These are phyloP conservation scores for Lasiosphaeria hispida DNA, from an alignment of 495 filamentous ascomycete species.

Conservation along the genomic window DNA sequence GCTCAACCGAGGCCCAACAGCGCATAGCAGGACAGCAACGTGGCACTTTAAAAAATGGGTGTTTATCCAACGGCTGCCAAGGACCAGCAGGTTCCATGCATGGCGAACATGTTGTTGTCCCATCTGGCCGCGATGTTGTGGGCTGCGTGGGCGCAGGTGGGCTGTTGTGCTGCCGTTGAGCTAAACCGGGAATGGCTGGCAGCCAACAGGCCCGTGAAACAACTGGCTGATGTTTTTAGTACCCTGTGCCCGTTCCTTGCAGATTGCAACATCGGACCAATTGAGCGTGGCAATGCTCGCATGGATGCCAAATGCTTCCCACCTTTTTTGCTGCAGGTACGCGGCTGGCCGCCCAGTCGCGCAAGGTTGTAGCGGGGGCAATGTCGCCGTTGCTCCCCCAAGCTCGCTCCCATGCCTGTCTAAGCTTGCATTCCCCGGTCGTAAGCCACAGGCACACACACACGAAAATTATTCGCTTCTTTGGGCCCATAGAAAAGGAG, in stretches of 20 bases:
- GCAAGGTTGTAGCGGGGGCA: not conserved
- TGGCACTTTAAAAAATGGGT: no score
- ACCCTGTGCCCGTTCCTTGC: constrained; percentile 20
- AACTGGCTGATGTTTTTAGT: constrained; percentile 19
- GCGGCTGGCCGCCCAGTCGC: constrained; percentile 1
- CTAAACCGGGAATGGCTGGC: not conserved
- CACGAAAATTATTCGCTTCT: constrained; percentile 1
- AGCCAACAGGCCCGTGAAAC: constrained; percentile 12
- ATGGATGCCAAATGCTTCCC: constrained; percentile 1
- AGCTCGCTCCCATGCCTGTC: no score
- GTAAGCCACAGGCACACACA: not conserved
- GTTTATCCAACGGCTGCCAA: no score
- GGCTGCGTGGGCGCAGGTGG: not conserved
- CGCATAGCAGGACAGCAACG: no score
- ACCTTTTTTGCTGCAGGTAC: constrained; percentile 14
- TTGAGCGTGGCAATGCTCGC: not conserved
- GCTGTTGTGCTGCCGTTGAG: constrained; percentile 5
- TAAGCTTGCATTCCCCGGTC: no score
- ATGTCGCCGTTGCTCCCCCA: no score
- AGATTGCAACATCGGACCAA: constrained; percentile 18
- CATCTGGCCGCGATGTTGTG: no score
- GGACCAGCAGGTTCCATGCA: no score
- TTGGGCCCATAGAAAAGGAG: constrained; percentile 25
- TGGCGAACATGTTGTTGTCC: no score
- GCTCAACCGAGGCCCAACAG: no score